Evolutionary conservation across 176 grass and related monocot species (phyloP).

Genomic region (Cocos nucifera): DNA sequence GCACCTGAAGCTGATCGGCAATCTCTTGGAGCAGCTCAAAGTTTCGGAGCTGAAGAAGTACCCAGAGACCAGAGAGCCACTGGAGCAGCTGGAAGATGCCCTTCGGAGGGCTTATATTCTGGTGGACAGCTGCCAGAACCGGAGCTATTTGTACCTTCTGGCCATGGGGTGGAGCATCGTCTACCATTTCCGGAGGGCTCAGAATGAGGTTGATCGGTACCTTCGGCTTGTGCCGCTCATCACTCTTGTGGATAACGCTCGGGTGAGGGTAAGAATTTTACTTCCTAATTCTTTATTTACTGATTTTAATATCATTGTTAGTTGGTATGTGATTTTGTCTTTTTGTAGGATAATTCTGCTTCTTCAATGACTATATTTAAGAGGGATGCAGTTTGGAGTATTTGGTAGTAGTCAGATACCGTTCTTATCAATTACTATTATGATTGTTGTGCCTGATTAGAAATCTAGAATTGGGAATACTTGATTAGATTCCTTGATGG

Average conservation of each 20-base stretch:
- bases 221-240: slow-evolving; percentile 27
- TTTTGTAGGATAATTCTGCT: no score
- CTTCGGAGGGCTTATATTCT: slow-evolving; percentile 15
- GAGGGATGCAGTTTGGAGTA: no score
- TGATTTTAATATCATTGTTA: no score
- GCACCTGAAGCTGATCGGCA: slow-evolving; percentile 18
- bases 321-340: no score
- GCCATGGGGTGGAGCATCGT: slow-evolving; percentile 19
- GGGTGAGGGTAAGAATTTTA: no score
- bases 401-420: no score
- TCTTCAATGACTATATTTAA: no score
- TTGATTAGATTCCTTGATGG: no score
- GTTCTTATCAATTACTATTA: no score
- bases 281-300: no score
- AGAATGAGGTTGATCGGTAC: slow-evolving; percentile 25
- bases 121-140: slow-evolving; percentile 14
- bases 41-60: slow-evolving; percentile 17
- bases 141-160: slow-evolving; percentile 9
- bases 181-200: slow-evolving; percentile 13
- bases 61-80: slow-evolving; percentile 8
- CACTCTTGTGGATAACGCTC: slow-evolving; percentile 21
- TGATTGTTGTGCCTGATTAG: no score
- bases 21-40: slow-evolving; percentile 20
- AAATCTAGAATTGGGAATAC: no score
- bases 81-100: slow-evolving; percentile 19